phyloP scores from a whole-genome alignment of 345 rosid species.

The Hibiscus trionum region DNA sequence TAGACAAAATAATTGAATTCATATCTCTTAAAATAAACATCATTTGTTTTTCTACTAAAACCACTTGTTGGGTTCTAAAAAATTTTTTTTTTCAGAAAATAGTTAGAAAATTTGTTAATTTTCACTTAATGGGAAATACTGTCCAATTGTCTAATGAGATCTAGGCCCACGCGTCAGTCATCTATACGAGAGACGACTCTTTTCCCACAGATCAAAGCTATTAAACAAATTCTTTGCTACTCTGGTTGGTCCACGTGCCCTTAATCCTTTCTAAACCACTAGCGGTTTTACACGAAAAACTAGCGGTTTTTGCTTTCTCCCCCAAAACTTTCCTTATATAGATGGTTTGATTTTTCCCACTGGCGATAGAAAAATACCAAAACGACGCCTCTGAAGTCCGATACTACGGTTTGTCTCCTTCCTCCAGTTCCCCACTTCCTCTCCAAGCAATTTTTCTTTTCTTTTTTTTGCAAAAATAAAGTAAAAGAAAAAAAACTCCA shows the following conservation, averaged over 20 bases:
- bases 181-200: constrained; percentile 15
- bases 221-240: background rate
- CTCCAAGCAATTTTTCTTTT: constrained; percentile 1
- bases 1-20: no score
- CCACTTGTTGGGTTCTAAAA: no score
- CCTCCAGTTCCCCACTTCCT: background rate
- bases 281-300: constrained; percentile 6
- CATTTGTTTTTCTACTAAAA: no score
- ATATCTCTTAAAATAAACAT: no score
- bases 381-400: constrained; percentile 15
- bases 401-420: constrained; percentile 15
- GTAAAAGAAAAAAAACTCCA: background rate
- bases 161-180: constrained; percentile 13
- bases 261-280: background rate
- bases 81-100: background rate
- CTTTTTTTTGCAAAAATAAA: background rate
- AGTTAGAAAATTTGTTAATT: background rate
- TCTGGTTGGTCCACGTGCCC: constrained; percentile 17
- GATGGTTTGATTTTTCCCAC: background rate
- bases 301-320: background rate
- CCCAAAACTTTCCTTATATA: constrained; percentile 14
- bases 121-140: background rate
- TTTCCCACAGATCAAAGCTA: background rate
- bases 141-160: background rate
- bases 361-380: background rate